phyloP scores from a whole-genome alignment of 768 basidiomycete species.

The Naganishia randhawae region DNA sequence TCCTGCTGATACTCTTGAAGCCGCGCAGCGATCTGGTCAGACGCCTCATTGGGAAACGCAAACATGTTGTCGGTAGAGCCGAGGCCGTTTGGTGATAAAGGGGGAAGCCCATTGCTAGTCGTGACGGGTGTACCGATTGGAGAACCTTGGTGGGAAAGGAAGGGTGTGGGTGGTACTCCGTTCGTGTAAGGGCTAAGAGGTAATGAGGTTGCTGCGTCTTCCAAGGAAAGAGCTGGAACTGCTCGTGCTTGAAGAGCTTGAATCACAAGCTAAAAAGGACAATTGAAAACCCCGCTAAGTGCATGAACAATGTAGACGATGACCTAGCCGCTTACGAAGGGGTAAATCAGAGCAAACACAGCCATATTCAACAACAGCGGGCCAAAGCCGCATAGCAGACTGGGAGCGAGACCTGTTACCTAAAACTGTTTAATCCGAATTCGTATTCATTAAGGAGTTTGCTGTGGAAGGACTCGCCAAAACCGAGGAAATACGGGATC shows the following conservation, averaged over 20 bases:
- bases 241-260: slow-evolving; percentile 44
- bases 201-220: slow-evolving; percentile 11
- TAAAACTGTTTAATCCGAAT: slow-evolving; percentile 22
- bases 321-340: slow-evolving; percentile 36
- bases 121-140: slow-evolving; percentile 14
- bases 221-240: slow-evolving; percentile 29
- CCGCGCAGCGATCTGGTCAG: slow-evolving; percentile 14
- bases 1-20: background rate
- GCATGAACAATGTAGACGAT: too few species aligned
- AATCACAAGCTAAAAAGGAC: slow-evolving; percentile 34
- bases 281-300: slow-evolving; percentile 29
- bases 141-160: slow-evolving; percentile 5
- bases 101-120: background rate
- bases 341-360: slow-evolving; percentile 48
- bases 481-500: slow-evolving; percentile 46
- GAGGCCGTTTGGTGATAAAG: slow-evolving; percentile 10
- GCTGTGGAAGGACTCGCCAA: slow-evolving; percentile 34
- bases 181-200: slow-evolving; percentile 7
- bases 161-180: slow-evolving; percentile 5
- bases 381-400: slow-evolving; percentile 41
- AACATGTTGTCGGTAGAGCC: background rate
- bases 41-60: slow-evolving; percentile 11
- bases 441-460: background rate
- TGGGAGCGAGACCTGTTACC: slow-evolving; percentile 31
- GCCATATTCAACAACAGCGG: slow-evolving; percentile 45